Percentiles rank a stretch among this genome's conserved stretches.
Conservation (phyloP, 257 asterid species). For the Solanum chmielewskii region DNA sequence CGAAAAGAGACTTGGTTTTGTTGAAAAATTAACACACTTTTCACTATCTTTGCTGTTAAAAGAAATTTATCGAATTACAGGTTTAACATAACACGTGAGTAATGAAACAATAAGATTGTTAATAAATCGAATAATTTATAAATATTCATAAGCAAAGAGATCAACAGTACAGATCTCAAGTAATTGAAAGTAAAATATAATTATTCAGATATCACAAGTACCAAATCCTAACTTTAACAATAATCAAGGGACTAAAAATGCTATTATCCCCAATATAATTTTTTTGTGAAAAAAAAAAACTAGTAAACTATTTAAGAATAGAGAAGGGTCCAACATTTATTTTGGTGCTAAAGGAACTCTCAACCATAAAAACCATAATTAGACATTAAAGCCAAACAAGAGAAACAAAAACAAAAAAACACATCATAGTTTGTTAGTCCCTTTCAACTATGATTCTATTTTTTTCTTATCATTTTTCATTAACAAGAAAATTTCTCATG, state of each 20-base stretch:
- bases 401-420: neutral
- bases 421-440: neutral
- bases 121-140: too few species aligned
- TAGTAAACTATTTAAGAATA: neutral
- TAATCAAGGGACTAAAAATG: neutral
- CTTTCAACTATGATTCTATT: neutral
- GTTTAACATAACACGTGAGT: neutral
- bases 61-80: neutral
- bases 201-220: neutral
- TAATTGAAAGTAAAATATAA: neutral
- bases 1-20: neutral
- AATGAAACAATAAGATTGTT: too few species aligned
- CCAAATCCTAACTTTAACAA: neutral
- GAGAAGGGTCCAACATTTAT: neutral
- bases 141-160: neutral
- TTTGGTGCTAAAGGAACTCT: slow-evolving; percentile 1
- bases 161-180: neutral
- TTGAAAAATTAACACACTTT: neutral
- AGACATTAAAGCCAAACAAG: neutral
- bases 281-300: neutral
- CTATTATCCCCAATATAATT: neutral
- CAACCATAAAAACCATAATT: neutral
- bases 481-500: neutral
- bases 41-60: accelerated
- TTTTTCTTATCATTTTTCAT: neutral